Conservation (phyloP, 371 early-diverging fungal genomes). For the Haplosporangium sp. region DNA sequence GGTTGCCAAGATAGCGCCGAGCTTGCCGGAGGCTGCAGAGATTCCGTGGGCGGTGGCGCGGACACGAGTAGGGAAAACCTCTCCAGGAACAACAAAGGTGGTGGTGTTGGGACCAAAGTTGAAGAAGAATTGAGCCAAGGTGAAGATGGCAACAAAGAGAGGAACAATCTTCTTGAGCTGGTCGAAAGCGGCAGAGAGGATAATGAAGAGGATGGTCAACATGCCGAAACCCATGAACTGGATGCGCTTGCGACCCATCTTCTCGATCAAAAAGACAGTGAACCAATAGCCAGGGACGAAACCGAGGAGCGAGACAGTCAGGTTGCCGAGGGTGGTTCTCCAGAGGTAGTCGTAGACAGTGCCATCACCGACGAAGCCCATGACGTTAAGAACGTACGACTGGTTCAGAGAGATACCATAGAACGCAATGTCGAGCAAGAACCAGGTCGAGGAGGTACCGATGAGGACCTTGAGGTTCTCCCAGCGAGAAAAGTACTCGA, state of each 20-base stretch:
- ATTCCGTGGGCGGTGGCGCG: constrained; percentile 91
- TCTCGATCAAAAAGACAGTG: constrained; percentile 78
- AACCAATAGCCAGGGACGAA: constrained; percentile 78
- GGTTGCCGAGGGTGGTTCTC: constrained; percentile 48
- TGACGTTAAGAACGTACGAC: constrained; percentile 60
- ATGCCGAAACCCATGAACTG: constrained; percentile 79
- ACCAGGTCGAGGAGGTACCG: constrained; percentile 65
- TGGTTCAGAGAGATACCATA: constrained; percentile 87
- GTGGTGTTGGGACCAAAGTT: constrained; percentile 94
- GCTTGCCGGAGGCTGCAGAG: constrained; percentile 89
- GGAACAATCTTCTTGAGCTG: constrained; percentile 65
- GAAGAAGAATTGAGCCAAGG: constrained; percentile 74
- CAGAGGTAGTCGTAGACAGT: constrained; percentile 36
- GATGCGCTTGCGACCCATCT: constrained; percentile 78
- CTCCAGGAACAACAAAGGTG: constrained; percentile 91
- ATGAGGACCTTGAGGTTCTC: constrained; percentile 64
- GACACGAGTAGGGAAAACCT: constrained; percentile 91
- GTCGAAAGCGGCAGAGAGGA: constrained; percentile 70
- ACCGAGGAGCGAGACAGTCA: constrained; percentile 66
- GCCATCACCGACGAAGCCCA: constrained; percentile 42
- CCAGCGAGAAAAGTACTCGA: constrained; percentile 63
- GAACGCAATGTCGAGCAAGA: constrained; percentile 74
- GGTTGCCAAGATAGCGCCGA: constrained; percentile 80
- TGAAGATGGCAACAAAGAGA: constrained; percentile 79
- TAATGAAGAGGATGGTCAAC: constrained; percentile 72